A percentile compares a stretch with the other conserved stretches of the same genome.
Conservation (phyloP, 2,329 filamentous ascomycete genomes). For the Colletotrichum endophyticum region DNA sequence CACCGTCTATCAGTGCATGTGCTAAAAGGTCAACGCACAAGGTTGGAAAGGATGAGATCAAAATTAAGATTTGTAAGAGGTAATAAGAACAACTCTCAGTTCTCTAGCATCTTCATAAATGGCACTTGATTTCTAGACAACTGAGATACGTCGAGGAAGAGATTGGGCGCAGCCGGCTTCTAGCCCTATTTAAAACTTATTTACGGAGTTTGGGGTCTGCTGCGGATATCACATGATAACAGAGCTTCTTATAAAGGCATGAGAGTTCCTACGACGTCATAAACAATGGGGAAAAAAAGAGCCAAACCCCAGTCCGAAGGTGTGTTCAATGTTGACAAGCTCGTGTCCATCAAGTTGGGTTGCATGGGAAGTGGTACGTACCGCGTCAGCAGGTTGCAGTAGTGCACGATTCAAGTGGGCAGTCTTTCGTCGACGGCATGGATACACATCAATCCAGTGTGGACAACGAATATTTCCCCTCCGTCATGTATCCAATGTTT, state of each 20-base stretch:
- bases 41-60: neutral
- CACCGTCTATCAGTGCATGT: neutral
- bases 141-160: neutral
- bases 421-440: neutral
- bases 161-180: neutral
- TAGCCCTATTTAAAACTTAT: neutral
- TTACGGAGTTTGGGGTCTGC: neutral
- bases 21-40: neutral
- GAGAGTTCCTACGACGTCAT: neutral
- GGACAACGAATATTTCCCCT: neutral
- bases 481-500: neutral
- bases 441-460: neutral
- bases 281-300: neutral
- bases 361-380: neutral
- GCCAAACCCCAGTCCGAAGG: neutral
- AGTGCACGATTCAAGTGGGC: neutral
- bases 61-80: neutral
- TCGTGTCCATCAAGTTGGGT: neutral
- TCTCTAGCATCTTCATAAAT: neutral
- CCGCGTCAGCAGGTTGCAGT: neutral
- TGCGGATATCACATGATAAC: neutral
- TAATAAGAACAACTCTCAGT: neutral
- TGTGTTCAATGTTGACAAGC: neutral
- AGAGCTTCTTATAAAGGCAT: fast-evolving
- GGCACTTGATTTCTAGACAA: neutral